phyloP scores from a whole-genome alignment of 2,329 filamentous ascomycete species.

The Capronia americana region DNA sequence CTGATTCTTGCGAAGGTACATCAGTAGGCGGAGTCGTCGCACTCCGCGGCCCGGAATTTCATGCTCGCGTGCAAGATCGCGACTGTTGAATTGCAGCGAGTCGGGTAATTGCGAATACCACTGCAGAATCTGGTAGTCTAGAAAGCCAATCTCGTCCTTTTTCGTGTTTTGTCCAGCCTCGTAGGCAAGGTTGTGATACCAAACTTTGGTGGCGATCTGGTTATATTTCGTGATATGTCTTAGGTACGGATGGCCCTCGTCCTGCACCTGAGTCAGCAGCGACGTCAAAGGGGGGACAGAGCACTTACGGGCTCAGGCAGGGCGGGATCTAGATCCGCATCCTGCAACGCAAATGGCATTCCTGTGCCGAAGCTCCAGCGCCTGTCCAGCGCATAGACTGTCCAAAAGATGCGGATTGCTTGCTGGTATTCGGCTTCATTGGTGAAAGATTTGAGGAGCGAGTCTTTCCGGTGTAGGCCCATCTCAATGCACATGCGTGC shows the following conservation, averaged over 20 bases:
- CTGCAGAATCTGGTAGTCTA: constrained; percentile 82
- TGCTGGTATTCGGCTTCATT: constrained; percentile 72
- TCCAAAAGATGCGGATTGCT: constrained; percentile 80
- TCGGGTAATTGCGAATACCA: constrained; percentile 81
- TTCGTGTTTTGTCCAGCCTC: constrained; percentile 70
- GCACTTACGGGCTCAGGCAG: constrained; percentile 75
- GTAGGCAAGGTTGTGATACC: constrained; percentile 76
- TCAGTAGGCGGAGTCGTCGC: constrained; percentile 79
- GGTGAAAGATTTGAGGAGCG: constrained; percentile 69
- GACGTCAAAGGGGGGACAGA: background rate
- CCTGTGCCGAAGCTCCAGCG: constrained; percentile 91
- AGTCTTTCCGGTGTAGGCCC: constrained; percentile 80
- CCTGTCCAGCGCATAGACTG: constrained; percentile 81
- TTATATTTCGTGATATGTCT: constrained; percentile 86
- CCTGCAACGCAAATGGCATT: constrained; percentile 82
- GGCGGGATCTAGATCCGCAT: constrained; percentile 81
- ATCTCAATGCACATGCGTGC: constrained; percentile 79
- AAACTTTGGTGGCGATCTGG: constrained; percentile 82
- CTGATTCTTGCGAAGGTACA: constrained; percentile 86
- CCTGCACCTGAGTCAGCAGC: constrained; percentile 43
- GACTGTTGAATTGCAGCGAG: constrained; percentile 61
- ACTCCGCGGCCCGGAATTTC: constrained; percentile 58
- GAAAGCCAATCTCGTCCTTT: constrained; percentile 75
- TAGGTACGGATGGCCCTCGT: constrained; percentile 68
- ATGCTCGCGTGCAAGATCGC: constrained; percentile 59